Base-by-base conservation (phyloP, 345 rosid genomes). In the Aurinia saxatilis region DNA sequence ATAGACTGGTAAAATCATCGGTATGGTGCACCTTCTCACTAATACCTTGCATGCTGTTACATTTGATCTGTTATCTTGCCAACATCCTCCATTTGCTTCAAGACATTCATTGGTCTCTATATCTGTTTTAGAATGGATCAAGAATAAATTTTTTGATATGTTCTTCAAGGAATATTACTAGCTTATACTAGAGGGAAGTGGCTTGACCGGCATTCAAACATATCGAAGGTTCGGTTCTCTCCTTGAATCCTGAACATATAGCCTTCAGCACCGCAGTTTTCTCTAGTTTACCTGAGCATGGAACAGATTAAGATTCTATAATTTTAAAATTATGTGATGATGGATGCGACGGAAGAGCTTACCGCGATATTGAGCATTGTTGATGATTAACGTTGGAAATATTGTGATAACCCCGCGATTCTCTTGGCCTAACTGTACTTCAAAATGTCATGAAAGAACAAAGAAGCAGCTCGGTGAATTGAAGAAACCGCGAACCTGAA, bases 1-100 rank as follows among this genome's bases (percentile, higher is more conserved):
- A n/a, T n/a, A n/a, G n/a, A n/a, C n/a, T n/a, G n/a, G n/a, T n/a
- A n/a, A n/a, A n/a, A n/a, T n/a, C n/a, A n/a, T n/a, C n/a, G n/a
- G n/a, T n/a, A n/a, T n/a, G n/a, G n/a, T n/a, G n/a, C n/a, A n/a
- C n/a, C n/a, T n/a, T n/a, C n/a, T n/a, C n/a, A n/a, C n/a, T n/a
- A n/a, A 50, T 79, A 88, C 98, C 95, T 78, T 85, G 87, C 98
- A 92, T 55, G 98, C 97, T 3, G 93, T 85, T 56, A 80, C 40
- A 69, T 84, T 92, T 1, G 83, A 77, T 23, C 4, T n/a, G 30
- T 9, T 76, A 70, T 87, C 97, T 70, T 67, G 77, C 98, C 98
- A 92, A 70, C 98, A 92, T 36, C 98, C 98, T n/a, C 98, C 96
- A 65, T 85, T 82, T 44, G 79, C 73, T 60, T 80, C 82, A 37